phyloP scores from a whole-genome alignment of 1,284 basidiomycete genomes.

The Ceratobasidium sp. region DNA sequence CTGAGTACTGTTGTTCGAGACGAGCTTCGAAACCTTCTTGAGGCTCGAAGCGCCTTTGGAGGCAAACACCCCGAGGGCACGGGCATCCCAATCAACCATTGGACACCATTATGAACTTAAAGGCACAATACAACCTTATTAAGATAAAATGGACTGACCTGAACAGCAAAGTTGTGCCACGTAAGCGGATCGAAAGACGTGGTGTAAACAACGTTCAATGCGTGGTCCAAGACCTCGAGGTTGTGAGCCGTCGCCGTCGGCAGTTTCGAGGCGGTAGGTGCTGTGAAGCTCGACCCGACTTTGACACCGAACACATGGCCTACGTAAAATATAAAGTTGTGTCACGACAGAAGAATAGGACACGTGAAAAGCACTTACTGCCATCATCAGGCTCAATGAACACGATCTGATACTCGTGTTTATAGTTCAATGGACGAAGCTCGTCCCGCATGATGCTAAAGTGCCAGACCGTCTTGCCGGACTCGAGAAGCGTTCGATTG shows the following conservation, averaged over 20 bases:
- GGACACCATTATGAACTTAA: constrained; percentile 2
- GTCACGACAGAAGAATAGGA: constrained; percentile 51
- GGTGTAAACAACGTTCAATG: constrained; percentile 56
- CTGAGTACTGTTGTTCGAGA: constrained; percentile 37
- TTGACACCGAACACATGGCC: constrained; percentile 7
- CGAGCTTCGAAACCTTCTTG: constrained; percentile 41
- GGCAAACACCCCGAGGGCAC: constrained; percentile 54
- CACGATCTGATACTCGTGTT: constrained; percentile 64
- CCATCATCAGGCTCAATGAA: constrained; percentile 72
- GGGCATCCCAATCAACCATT: constrained; percentile 61
- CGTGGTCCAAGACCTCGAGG: constrained; percentile 63
- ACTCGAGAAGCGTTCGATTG: constrained; percentile 45
- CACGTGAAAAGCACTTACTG: constrained; percentile 43
- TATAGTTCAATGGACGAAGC: constrained; percentile 61
- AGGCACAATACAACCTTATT: neutral
- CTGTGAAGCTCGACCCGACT: constrained; percentile 53
- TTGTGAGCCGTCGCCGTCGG: constrained; percentile 24
- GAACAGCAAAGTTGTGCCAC: constrained; percentile 48
- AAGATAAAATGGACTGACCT: constrained; percentile 25
- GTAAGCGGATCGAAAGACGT: constrained; percentile 36
- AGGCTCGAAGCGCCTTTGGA: constrained; percentile 33
- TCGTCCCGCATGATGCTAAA: constrained; percentile 45
- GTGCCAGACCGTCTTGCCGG: constrained; percentile 48
- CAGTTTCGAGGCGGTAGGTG: constrained; percentile 58
- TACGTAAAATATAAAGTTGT: constrained; percentile 60